Conservation (phyloP, 345 rosid genomes). For the Salix purpurea region DNA sequence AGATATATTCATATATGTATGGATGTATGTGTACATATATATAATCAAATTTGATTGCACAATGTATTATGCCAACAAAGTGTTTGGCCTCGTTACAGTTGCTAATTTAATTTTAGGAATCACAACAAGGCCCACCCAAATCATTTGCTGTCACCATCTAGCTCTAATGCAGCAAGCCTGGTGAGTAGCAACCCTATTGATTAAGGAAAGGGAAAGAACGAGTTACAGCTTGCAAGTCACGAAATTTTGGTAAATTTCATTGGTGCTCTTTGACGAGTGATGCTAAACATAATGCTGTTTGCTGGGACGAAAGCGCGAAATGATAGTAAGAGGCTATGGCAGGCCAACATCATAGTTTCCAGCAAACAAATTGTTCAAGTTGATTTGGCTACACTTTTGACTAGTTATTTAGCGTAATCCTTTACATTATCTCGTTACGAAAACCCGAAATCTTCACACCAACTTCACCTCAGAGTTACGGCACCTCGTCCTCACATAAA, state of each 20-base stretch:
- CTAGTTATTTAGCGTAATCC: neutral
- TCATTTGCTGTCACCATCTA: neutral
- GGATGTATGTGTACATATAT: too few species aligned
- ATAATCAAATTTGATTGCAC: neutral
- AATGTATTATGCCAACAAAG: neutral
- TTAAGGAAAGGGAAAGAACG: neutral
- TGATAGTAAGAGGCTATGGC: neutral
- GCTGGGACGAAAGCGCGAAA: too few species aligned
- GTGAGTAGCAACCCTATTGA: neutral
- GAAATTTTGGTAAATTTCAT: neutral
- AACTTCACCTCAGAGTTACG: neutral
- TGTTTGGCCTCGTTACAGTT: neutral
- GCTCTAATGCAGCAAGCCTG: neutral
- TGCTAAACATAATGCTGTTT: neutral
- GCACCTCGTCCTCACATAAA: neutral
- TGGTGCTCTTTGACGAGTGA: neutral
- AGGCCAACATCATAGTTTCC: neutral
- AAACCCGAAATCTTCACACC: neutral
- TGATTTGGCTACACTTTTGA: neutral
- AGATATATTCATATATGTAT: neutral
- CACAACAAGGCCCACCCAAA: neutral
- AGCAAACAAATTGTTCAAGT: neutral
- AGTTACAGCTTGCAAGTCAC: neutral
- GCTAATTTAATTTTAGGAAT: neutral
- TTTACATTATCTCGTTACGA: neutral